Evolutionary conservation across 306 rosid species (phyloP).

Genomic region (Leucaena leucocephala): DNA sequence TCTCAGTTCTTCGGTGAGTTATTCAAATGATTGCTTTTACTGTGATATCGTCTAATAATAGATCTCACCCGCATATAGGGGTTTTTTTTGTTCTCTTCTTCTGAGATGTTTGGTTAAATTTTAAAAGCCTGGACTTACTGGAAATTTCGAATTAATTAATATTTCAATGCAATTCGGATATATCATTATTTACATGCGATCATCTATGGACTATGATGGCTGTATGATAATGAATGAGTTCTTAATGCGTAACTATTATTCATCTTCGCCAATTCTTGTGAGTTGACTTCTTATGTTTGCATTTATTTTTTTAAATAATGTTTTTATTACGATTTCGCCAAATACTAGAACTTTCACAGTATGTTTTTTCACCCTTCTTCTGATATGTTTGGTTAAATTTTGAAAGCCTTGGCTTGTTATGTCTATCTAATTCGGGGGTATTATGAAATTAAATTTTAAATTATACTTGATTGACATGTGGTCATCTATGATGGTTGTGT

Average conservation of each 20-base stretch:
- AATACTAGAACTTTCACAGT: background rate
- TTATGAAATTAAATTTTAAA: background rate
- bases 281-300: constrained; percentile 27
- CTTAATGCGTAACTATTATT: background rate
- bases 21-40: background rate
- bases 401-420: background rate
- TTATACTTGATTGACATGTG: background rate
- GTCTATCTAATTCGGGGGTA: background rate
- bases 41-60: background rate
- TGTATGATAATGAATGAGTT: background rate
- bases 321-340: background rate
- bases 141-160: background rate
- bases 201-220: background rate
- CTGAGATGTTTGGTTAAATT: background rate
- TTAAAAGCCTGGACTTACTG: background rate
- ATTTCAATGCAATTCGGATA: background rate
- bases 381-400: background rate
- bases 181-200: background rate
- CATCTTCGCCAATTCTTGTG: constrained; percentile 37
- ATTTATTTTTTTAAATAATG: background rate
- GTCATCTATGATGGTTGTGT: background rate
- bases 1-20: constrained; percentile 79
- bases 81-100: background rate
- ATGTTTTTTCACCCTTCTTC: background rate
- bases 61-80: background rate